Conservation (phyloP, 768 basidiomycete genomes). For the Tricholoma terreum region DNA sequence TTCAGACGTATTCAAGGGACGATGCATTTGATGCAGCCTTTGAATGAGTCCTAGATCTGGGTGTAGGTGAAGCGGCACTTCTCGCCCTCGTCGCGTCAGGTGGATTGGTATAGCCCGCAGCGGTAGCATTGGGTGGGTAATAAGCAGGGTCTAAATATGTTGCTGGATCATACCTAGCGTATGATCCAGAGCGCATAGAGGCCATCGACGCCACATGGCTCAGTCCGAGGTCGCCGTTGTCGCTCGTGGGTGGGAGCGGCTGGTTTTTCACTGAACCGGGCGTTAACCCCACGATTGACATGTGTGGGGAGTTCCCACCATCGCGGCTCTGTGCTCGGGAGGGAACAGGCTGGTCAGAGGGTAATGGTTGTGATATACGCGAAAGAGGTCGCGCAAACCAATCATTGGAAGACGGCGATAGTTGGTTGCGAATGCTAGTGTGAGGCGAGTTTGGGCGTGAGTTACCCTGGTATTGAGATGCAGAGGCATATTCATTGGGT, state of each 20-base stretch:
- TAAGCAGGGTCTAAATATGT: conserved; percentile 34
- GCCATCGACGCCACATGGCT: conserved; percentile 25
- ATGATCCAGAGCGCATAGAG: conserved; percentile 30
- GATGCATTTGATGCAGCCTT: conserved; percentile 9
- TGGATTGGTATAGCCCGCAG: background rate
- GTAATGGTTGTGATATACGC: background rate
- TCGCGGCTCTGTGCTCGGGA: background rate
- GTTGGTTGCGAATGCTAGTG: background rate
- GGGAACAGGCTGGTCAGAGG: background rate
- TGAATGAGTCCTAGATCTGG: background rate
- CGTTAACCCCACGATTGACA: background rate
- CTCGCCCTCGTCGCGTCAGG: background rate
- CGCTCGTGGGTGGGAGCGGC: background rate
- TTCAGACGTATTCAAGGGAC: conserved; percentile 7
- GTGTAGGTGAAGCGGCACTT: background rate
- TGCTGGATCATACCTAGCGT: conserved; percentile 24
- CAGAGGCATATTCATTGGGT: background rate
- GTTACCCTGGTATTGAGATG: background rate
- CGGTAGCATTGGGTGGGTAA: conserved; percentile 3
- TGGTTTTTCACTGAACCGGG: background rate
- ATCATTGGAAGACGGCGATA: background rate
- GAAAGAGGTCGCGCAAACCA: background rate
- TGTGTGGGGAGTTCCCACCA: background rate
- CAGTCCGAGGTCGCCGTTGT: conserved; percentile 3
- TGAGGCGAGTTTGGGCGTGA: background rate